Evolutionary conservation across 2,329 filamentous ascomycete species (phyloP), one percentile per base, ranked within the genome.

Genomic region (Tetracladium maxilliforme): DNA sequence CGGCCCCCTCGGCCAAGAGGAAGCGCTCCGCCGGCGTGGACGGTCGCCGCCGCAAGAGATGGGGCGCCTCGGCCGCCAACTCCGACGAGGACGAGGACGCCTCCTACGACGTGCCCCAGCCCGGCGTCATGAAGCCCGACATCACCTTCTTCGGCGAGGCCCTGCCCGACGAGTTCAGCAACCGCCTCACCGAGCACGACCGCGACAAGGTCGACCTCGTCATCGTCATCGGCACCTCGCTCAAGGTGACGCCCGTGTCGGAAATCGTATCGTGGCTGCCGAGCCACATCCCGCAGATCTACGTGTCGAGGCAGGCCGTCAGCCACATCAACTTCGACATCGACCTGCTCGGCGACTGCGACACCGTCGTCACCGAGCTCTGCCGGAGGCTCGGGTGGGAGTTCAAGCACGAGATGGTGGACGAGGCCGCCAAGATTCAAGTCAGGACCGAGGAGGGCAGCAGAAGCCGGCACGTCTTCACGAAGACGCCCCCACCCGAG

Each of bases 91-190:
- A 59, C 4, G 64, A 70, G 19, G 64, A 69, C 9, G 64, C 57
- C 12, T 58, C 70, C 28, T 70, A 76, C 42, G 63, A 74, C 36
- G 69, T 79, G 19, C 70, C 72, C 3, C 60, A 64, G 23, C 67
- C 72, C 3, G 83, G 81, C 29, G 72, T 92, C 45, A 92, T 92
- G 83, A 93, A 80, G 62, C 90, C 90, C 7, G 87, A 95, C 54
- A 95, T 98, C 44, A 95, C 83, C 23, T 95, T 98, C 58, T 95
- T 95, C 42, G 87, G 87, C 38, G 90, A 98, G 54, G 65, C 74
- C 25, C 72, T 98, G 2, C 86, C 87, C 0, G 72, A 81, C 38
- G 68, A 71, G 37, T 98, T 98, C 51, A 79, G 78, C 29, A 61
- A 70, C 24, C 76, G 86, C 6, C 66, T 95, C 10, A 71, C 80